Evolutionary conservation across 768 basidiomycete species (phyloP).

Genomic region (Phylloporus sp.): DNA sequence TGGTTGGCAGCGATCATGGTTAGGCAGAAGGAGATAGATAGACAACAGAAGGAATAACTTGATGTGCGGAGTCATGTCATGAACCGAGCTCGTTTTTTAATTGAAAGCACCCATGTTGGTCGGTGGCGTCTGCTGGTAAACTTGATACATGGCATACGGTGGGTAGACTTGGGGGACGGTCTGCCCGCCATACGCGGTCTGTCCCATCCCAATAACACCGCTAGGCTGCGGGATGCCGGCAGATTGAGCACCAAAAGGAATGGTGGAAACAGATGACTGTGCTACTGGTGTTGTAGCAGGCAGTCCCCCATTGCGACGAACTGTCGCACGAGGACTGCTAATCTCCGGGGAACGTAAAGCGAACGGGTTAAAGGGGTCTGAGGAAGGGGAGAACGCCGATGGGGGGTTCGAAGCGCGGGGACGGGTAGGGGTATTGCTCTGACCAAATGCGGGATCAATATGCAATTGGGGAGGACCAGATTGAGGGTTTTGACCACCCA

Average conservation of each 20-base stretch:
- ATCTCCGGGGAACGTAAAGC: constrained; percentile 47
- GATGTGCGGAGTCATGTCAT: constrained; percentile 40
- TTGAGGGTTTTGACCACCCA: constrained; percentile 85
- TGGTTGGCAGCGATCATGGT: constrained; percentile 22
- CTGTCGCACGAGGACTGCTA: constrained; percentile 45
- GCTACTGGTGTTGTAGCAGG: constrained; percentile 32
- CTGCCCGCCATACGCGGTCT: constrained; percentile 59
- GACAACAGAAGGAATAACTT: constrained; percentile 32
- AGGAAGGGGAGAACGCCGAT: constrained; percentile 47
- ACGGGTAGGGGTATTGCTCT: constrained; percentile 40
- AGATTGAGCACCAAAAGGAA: constrained; percentile 59
- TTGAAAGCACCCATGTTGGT: constrained; percentile 76
- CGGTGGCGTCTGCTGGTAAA: constrained; percentile 74
- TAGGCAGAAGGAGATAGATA: constrained; percentile 30
- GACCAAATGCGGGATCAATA: constrained; percentile 61
- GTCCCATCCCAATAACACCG: constrained; percentile 59
- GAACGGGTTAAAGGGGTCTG: constrained; percentile 59
- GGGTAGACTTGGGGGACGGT: constrained; percentile 68
- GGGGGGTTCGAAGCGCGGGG: constrained; percentile 43
- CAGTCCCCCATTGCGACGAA: constrained; percentile 42
- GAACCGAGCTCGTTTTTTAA: constrained; percentile 42
- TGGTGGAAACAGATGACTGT: constrained; percentile 28
- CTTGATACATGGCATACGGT: constrained; percentile 74
- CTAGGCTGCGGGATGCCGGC: constrained; percentile 56
- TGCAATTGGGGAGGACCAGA: constrained; percentile 72